Conservation (phyloP, 805 yeast species). For the Kodamaea hsintzibuensis region DNA sequence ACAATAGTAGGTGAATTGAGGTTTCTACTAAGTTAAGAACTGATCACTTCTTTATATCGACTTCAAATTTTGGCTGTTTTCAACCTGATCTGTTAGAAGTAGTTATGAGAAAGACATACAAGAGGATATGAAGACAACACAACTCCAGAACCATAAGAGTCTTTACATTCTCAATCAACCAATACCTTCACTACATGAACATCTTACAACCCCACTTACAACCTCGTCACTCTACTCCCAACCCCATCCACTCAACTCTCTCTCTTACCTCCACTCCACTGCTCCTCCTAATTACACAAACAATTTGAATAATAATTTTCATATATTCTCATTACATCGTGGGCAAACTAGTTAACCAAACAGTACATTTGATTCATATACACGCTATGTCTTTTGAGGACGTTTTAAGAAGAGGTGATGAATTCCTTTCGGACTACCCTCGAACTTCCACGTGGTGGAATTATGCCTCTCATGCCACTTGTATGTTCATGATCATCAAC, state of each 20-base stretch:
- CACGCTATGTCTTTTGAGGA: slow-evolving; percentile 66
- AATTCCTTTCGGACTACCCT: slow-evolving; percentile 64
- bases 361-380: neutral
- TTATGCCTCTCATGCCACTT: slow-evolving; percentile 63
- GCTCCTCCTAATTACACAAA: neutral
- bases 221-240: too few relatives aligned
- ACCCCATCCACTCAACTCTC: neutral
- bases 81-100: too few relatives aligned
- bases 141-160: too few relatives aligned
- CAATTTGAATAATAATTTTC: neutral
- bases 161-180: too few relatives aligned
- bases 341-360: neutral
- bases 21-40: too few relatives aligned
- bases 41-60: too few relatives aligned
- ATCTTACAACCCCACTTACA: too few relatives aligned
- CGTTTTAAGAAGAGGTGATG: slow-evolving; percentile 73
- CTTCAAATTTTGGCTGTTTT: too few relatives aligned
- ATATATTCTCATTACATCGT: neutral
- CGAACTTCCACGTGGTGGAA: slow-evolving; percentile 63
- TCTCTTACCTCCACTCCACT: neutral
- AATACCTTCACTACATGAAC: too few relatives aligned
- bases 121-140: too few relatives aligned
- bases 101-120: too few relatives aligned
- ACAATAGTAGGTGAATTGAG: too few relatives aligned
- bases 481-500: slow-evolving; percentile 61